Evolutionary conservation across 306 rosid species (phyloP), one percentile per base, ranked within the genome.

Genomic region (Gynostemma pentaphyllum): DNA sequence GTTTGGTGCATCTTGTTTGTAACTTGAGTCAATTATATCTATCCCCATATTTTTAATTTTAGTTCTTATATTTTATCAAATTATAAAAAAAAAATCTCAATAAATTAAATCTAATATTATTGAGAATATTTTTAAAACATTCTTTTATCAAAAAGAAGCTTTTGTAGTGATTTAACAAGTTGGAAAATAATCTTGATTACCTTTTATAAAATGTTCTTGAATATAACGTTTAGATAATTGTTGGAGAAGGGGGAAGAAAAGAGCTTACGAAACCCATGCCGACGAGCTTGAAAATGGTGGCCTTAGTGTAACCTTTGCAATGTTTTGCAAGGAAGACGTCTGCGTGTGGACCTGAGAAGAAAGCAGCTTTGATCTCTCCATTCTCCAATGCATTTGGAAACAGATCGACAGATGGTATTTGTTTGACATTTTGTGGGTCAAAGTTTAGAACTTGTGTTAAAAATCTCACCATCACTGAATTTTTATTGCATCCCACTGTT

Each of bases 191-290:
- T n/a, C n/a, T n/a, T n/a, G n/a, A n/a, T n/a, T n/a, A n/a, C n/a
- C n/a, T n/a, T n/a, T n/a, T n/a, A n/a, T n/a, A n/a, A n/a, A n/a
- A n/a, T n/a, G n/a, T n/a, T n/a, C n/a, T n/a, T n/a, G n/a, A n/a
- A 37, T 37, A 37, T 37, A 37, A 37, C 11, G 42, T 2, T n/a
- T n/a, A n/a, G 4, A 37, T 3, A 37, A 37, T 37, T 9, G 11
- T 37, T 37, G 30, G 45, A 59, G 22, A 19, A n/a, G n/a, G n/a
- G n/a, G n/a, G n/a, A n/a, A n/a, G n/a, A n/a, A n/a, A n/a, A n/a
- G n/a, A n/a, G 11, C 70, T 13, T 49, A 66, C 70, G 19, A 66
- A 66, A 66, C 61, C 70, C 26, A 36, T 22, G 60, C 70, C 70
- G 19, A 36, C 60, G 59, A 66, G 44, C 60, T 48, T 48, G 46